These are phyloP conservation scores for Monilinia fructigena DNA, from an alignment of 2,329 filamentous ascomycete genomes.

Conservation along the genomic window DNA sequence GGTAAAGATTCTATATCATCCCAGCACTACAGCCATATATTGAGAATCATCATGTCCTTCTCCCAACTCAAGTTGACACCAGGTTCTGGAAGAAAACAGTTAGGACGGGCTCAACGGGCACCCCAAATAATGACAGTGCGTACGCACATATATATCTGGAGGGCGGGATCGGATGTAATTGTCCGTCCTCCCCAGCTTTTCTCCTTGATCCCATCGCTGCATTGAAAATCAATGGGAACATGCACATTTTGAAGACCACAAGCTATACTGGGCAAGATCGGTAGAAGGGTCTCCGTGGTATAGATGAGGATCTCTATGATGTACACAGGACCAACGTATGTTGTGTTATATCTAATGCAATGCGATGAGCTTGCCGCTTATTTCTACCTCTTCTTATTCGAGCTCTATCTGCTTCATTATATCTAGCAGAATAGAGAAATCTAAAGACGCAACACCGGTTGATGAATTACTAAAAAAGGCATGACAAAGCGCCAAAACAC, in stretches of 20 bases:
- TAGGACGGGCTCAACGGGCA: background rate
- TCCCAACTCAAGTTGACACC: background rate
- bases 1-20: background rate
- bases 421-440: background rate
- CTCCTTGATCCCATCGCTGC: background rate
- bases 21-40: background rate
- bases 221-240: background rate
- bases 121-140: background rate
- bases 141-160: background rate
- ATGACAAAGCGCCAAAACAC: background rate
- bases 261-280: background rate
- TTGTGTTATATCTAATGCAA: background rate
- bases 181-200: background rate
- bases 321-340: background rate
- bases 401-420: background rate
- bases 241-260: background rate
- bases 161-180: background rate
- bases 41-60: background rate
- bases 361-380: constrained; percentile 7
- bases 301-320: background rate
- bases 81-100: background rate
- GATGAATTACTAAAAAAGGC: background rate
- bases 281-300: constrained; percentile 14
- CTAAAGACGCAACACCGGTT: constrained; percentile 5
- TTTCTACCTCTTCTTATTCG: background rate